phyloP scores from a whole-genome alignment of 352 stramenopile species.

The Globisporangium lucens region DNA sequence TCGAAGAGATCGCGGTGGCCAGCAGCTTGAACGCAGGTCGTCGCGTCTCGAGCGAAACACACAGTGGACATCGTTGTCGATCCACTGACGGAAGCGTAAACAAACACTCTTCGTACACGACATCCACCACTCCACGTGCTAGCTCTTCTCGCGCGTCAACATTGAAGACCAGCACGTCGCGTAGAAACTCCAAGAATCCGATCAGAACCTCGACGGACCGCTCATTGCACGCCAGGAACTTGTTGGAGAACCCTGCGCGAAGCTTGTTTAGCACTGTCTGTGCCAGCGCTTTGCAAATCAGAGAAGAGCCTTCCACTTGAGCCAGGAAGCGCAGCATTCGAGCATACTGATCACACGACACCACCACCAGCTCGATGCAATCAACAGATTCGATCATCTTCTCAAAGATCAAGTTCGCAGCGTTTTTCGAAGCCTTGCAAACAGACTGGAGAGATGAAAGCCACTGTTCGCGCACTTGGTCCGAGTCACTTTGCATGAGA shows the following conservation, averaged over 20 bases:
- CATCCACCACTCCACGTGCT: slow-evolving; percentile 63
- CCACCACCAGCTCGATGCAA: slow-evolving; percentile 56
- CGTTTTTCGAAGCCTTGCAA: slow-evolving; percentile 43
- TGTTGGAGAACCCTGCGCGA: slow-evolving; percentile 65
- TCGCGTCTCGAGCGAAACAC: slow-evolving; percentile 71
- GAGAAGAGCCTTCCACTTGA: slow-evolving; percentile 45
- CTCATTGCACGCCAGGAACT: slow-evolving; percentile 77
- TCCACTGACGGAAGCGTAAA: slow-evolving; percentile 77
- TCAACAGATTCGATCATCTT: slow-evolving; percentile 60
- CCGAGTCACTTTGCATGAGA: slow-evolving; percentile 58
- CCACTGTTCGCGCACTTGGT: slow-evolving; percentile 85
- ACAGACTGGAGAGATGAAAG: slow-evolving; percentile 75
- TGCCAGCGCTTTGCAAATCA: slow-evolving; percentile 52
- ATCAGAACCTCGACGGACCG: slow-evolving; percentile 63
- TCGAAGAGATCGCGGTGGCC: slow-evolving; percentile 71
- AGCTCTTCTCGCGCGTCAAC: slow-evolving; percentile 47
- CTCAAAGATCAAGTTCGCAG: slow-evolving; percentile 57
- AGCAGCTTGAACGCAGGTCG: slow-evolving; percentile 81
- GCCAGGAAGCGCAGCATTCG: slow-evolving; percentile 70
- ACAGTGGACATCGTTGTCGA: slow-evolving; percentile 62
- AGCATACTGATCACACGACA: slow-evolving; percentile 70
- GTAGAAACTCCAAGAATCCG: slow-evolving; percentile 74
- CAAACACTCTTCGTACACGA: slow-evolving; percentile 82
- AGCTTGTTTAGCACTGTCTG: slow-evolving; percentile 58
- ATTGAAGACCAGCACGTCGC: slow-evolving; percentile 64